phyloP scores from a whole-genome alignment of 2,329 filamentous ascomycete genomes.

The Colletotrichum sp. region DNA sequence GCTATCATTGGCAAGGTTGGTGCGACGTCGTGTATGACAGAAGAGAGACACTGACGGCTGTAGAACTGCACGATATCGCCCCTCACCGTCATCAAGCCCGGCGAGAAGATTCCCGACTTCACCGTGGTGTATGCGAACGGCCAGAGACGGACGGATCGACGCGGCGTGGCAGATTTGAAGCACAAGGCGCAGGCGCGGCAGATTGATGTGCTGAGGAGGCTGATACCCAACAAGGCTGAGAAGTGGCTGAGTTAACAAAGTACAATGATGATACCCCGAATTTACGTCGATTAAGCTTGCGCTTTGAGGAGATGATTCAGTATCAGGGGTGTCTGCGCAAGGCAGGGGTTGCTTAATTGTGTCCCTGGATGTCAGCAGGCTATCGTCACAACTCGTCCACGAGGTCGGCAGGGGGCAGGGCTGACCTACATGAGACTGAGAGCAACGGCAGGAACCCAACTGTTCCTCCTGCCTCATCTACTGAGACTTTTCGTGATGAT shows the following conservation, averaged over 20 bases:
- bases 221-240: conserved; percentile 65
- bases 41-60: neutral
- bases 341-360: neutral
- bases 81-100: conserved; percentile 61
- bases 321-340: neutral
- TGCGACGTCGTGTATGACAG: neutral
- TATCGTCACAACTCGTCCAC: neutral
- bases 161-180: conserved; percentile 66
- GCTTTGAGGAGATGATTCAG: neutral
- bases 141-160: conserved; percentile 60
- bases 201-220: conserved; percentile 68
- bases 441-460: rapidly evolving
- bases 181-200: conserved; percentile 70
- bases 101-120: conserved; percentile 66
- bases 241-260: conserved; percentile 14
- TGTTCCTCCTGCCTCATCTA: neutral
- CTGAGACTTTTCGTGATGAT: neutral
- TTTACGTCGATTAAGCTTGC: neutral
- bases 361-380: neutral
- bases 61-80: conserved; percentile 75
- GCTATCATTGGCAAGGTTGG: conserved; percentile 66
- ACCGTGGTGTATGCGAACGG: conserved; percentile 74
- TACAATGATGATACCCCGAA: conserved; percentile 10
- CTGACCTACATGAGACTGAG: neutral
- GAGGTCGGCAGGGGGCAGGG: neutral